phyloP scores from a whole-genome alignment of 2,329 filamentous ascomycete genomes.

The Gliomastix tumulicola region DNA sequence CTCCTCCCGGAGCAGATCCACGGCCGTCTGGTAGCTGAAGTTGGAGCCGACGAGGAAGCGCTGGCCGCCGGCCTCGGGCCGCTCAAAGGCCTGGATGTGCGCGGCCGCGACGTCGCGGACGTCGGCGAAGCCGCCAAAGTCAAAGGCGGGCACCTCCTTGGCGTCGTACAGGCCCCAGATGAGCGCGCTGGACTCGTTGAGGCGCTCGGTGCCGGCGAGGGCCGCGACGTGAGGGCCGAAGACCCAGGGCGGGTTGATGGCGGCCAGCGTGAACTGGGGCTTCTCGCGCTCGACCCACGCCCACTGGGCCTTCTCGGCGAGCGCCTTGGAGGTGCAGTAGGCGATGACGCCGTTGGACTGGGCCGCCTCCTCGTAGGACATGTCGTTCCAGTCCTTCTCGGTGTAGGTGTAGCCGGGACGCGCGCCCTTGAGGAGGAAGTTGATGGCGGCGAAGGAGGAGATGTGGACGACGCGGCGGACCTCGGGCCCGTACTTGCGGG shows the following conservation, averaged over 20 bases:
- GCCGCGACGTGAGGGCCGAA: slow-evolving; percentile 47
- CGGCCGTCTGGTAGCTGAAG: slow-evolving; percentile 53
- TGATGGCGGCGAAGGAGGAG: no score
- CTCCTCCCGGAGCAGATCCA: slow-evolving; percentile 44
- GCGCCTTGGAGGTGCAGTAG: slow-evolving; percentile 29
- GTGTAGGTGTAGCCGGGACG: no score
- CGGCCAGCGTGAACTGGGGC: slow-evolving; percentile 51
- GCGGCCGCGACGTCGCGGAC: slow-evolving; percentile 52
- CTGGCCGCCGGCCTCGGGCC: slow-evolving; percentile 48
- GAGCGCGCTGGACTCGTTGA: slow-evolving; percentile 10
- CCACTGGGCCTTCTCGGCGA: slow-evolving; percentile 64
- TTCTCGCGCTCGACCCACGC: slow-evolving; percentile 19
- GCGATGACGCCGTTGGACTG: slow-evolving; percentile 8
- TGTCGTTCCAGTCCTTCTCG: no score
- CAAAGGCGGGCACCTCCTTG: slow-evolving; percentile 9
- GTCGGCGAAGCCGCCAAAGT: slow-evolving; percentile 39
- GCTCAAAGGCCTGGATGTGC: slow-evolving; percentile 50
- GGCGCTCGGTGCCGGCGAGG: slow-evolving; percentile 5
- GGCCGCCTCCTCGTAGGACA: slow-evolving; percentile 13
- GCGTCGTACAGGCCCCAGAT: slow-evolving; percentile 9
- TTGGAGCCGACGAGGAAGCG: slow-evolving; percentile 56
- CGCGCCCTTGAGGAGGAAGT: no score
- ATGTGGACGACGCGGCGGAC: no score
- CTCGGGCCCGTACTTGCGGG: no score
- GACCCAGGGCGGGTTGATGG: slow-evolving; percentile 56